Conservation (phyloP, 768 basidiomycete species). For the Amanita brunnescens region DNA sequence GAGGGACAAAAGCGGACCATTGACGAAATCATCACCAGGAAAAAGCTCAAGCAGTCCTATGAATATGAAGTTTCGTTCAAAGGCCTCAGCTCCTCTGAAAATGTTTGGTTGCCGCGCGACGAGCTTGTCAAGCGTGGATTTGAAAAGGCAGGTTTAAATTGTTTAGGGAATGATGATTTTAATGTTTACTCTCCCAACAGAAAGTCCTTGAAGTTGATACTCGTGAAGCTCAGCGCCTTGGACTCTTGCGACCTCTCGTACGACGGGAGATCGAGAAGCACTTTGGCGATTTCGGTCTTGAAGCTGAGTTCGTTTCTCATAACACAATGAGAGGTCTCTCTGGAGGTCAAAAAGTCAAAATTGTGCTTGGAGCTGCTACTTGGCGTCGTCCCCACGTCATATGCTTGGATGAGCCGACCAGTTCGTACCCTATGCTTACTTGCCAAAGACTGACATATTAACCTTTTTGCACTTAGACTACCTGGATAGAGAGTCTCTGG, state of each 20-base stretch:
- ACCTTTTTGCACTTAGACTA: constrained; percentile 53
- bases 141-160: constrained; percentile 58
- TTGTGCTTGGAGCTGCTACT: constrained; percentile 95
- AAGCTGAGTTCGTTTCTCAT: constrained; percentile 98
- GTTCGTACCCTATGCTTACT: constrained; percentile 28
- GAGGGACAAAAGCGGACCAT: constrained; percentile 95
- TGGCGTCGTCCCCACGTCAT: constrained; percentile 99
- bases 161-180: not conserved
- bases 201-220: constrained; percentile 98
- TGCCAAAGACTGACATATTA: not conserved
- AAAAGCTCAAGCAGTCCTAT: constrained; percentile 99
- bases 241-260: constrained; percentile 92
- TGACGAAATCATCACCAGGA: constrained; percentile 83
- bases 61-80: constrained; percentile 99
- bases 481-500: constrained; percentile 98
- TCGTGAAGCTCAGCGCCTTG: constrained; percentile 93
- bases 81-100: constrained; percentile 90
- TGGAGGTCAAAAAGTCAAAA: constrained; percentile 99
- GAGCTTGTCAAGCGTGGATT: constrained; percentile 97
- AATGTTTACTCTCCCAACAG: constrained; percentile 27
- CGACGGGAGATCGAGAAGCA: constrained; percentile 99
- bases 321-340: constrained; percentile 99
- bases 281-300: constrained; percentile 98
- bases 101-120: constrained; percentile 95
- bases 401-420: constrained; percentile 95